Base-by-base conservation (phyloP, 2,329 filamentous ascomycete genomes). In the Rhytidhysteron rufulum region DNA sequence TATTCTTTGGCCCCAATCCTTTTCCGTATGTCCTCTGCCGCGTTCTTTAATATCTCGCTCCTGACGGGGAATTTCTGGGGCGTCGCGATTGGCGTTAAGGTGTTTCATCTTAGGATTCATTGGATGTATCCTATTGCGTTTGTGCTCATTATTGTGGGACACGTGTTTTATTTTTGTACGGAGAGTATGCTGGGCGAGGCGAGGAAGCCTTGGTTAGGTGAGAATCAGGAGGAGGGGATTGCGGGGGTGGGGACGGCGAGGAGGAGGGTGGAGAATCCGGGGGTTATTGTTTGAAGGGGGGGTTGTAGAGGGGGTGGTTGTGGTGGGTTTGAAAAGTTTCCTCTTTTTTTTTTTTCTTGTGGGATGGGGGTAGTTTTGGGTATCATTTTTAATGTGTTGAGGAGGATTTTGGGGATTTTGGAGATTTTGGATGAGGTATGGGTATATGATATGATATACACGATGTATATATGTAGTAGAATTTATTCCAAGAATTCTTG, bases 11-110 rank as follows among this genome's bases (percentile, higher is more conserved):
- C 86, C 0, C 93, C 93, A 0, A 70, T 97, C 40, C 77, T 98
- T 48, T 83, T 97, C 68, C 87, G 93, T 50, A 85, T 97, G 71
- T 86, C 86, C 20, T 86, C 81, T 13, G 93, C 93, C 3, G 91
- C 90, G 16, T 96, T 98, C 70, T 94, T 96, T 74, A 95, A 98
- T 67, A 95, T 97, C 57, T 91, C 86, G 6, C 73, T 98, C 50
- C 74, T 98, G 44, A 97, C 93, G 2, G 88, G 83, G 54, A 96
- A 95, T 69, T 97, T 97, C 71, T 98, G 93, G 93, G 90, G 89
- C 50, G 85, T 95, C 47, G 85, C 94, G 51, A 91, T 98, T 54
- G 93, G 93, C 36, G 80, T 94, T 52, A 78, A 83, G 61, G 86
- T 97, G 35, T 95, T 98, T 58, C 80, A 84, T 32, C 79, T 86